phyloP scores from a whole-genome alignment of 2,329 filamentous ascomycete species.

The Hymenoscyphus linearis region DNA sequence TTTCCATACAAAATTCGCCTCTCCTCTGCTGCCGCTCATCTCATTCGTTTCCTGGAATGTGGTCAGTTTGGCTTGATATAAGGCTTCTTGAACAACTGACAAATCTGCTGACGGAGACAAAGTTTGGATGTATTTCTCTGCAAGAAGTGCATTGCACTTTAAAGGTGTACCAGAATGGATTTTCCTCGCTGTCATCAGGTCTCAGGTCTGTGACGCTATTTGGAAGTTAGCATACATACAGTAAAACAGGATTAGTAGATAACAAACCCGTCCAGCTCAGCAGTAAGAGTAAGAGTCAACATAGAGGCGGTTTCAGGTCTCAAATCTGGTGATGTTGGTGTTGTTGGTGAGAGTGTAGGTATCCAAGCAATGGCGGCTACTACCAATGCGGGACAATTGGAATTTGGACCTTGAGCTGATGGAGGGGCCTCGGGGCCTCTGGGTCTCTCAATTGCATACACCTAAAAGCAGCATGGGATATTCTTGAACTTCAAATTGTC shows the following conservation, averaged over 20 bases:
- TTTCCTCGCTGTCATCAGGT: slow-evolving; percentile 73
- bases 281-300: slow-evolving; percentile 61
- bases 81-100: slow-evolving; percentile 40
- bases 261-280: slow-evolving; percentile 63
- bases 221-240: slow-evolving; percentile 1
- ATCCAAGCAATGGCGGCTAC: too few species aligned
- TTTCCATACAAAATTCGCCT: slow-evolving; percentile 99
- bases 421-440: not conserved
- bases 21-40: slow-evolving; percentile 85
- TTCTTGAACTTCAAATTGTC: not conserved
- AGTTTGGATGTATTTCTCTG: slow-evolving; percentile 82
- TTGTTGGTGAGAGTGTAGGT: not conserved
- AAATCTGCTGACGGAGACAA: slow-evolving; percentile 81
- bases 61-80: not conserved
- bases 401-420: not conserved
- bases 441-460: not conserved
- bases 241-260: not conserved
- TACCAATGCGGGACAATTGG: not conserved
- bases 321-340: not conserved
- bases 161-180: slow-evolving; percentile 95
- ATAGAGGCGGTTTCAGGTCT: slow-evolving; percentile 33
- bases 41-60: slow-evolving; percentile 72
- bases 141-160: slow-evolving; percentile 98
- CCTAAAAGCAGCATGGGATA: slow-evolving; percentile 7
- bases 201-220: slow-evolving; percentile 81